phyloP scores from a whole-genome alignment of 306 rosid genomes.

The Prinsepia uniflora region DNA sequence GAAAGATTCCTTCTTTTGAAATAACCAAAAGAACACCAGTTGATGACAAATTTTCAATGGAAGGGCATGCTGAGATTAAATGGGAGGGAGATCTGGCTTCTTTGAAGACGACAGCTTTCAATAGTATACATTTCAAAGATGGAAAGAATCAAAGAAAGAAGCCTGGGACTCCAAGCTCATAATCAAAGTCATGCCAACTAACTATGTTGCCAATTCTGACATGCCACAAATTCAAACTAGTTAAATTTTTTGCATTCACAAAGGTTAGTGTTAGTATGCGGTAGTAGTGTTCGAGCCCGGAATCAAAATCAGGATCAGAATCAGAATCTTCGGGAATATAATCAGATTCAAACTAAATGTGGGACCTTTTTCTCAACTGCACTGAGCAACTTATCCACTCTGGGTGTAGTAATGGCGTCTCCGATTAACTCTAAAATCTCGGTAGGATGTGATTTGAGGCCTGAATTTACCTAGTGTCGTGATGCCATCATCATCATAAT shows the following conservation, averaged over 20 bases:
- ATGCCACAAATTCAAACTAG: neutral
- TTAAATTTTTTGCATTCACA: neutral
- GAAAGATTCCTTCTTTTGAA: neutral
- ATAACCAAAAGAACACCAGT: neutral
- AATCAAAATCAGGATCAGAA: neutral
- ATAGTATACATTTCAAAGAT: neutral
- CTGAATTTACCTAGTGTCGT: neutral
- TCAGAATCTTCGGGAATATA: too few relatives aligned
- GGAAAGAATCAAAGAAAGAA: neutral
- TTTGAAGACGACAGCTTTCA: neutral
- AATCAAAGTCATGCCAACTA: neutral
- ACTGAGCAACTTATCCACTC: neutral
- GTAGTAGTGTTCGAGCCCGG: neutral
- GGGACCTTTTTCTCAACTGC: neutral
- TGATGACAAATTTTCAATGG: neutral
- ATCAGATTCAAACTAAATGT: neutral
- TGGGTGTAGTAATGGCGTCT: neutral
- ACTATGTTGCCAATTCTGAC: neutral
- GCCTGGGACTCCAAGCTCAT: neutral
- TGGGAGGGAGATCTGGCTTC: neutral
- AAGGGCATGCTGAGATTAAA: neutral
- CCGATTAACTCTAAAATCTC: neutral
- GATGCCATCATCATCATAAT: neutral
- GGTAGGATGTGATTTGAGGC: neutral
- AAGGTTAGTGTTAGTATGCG: neutral